Evolutionary conservation across 2,329 filamentous ascomycete genomes (phyloP), one percentile per base, ranked within the genome.

Genomic region (Fusarium newnesense): DNA sequence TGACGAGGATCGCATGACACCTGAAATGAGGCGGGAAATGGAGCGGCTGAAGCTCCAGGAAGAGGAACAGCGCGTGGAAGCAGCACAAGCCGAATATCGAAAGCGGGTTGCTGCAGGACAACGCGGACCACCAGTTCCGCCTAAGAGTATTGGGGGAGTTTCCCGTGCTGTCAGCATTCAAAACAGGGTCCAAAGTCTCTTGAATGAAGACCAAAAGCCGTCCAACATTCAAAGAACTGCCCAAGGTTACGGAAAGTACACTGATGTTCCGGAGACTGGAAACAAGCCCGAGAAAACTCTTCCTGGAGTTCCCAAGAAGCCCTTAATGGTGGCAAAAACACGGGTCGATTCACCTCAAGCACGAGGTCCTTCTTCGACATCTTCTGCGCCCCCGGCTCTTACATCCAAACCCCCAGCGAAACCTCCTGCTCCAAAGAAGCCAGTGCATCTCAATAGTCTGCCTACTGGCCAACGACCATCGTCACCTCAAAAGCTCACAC

Each of bases 41-140:
- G 96, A 99, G 82, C 91, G 95, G 26, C 87, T 91, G 60, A 90
- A 92, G 62, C 87, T 98, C 4, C 92, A 92, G 24, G 92, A 96
- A 79, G 96, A 99, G 83, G 96, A 99, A 82, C 92, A 91, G 77
- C 90, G 96, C 7, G 96, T 99, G 4, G 94, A 94, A 52, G 92
- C 92, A 26, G 96, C 95, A 0, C 95, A 94, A 24, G 95, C 94
- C 4, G 95, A 97, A 81, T 97, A 98, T 81, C 90, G 93, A 39
- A 91, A 91, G 76, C 90, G 93, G 28, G 84, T 97, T 43, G 90
- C 92, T 26, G 85, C 85, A 47, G 83, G 84, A 32, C 79, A 81
- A 13, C 74, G 80, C 24, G 76, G 79, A 47, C 80, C 83, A 11
- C 81, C 80, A 24, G 84, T 83, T 21, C 82, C 83, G 62, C 89